phyloP scores from a whole-genome alignment of 1,284 basidiomycete species.

The Coniferiporia sulphurascens region DNA sequence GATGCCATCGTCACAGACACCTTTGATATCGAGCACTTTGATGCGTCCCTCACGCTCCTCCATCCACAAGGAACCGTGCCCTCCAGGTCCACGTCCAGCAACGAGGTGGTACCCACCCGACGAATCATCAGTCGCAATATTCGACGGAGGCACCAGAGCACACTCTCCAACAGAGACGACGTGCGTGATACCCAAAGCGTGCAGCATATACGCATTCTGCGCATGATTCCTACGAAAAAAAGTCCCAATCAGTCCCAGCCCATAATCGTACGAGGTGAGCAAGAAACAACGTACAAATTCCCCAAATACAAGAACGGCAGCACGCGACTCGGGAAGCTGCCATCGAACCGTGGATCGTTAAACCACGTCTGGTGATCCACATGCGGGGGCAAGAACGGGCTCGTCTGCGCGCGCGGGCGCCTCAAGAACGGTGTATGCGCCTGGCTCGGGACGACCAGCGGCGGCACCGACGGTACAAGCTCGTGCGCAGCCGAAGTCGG shows the following conservation, averaged over 20 bases:
- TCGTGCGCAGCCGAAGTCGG: constrained; percentile 11
- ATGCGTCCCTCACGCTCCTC: constrained; percentile 86
- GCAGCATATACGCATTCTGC: constrained; percentile 91
- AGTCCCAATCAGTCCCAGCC: not conserved
- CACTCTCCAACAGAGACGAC: constrained; percentile 97
- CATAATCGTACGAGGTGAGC: constrained; percentile 5
- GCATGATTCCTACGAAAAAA: constrained; percentile 72
- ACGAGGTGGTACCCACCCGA: constrained; percentile 35
- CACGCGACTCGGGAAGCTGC: constrained; percentile 92
- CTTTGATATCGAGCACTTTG: constrained; percentile 84
- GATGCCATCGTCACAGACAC: constrained; percentile 92
- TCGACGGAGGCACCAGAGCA: constrained; percentile 70
- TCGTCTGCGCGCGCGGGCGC: constrained; percentile 65
- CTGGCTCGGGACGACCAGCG: constrained; percentile 21
- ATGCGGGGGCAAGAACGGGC: constrained; percentile 57
- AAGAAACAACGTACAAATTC: constrained; percentile 65
- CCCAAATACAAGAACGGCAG: constrained; percentile 94
- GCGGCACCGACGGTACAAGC: constrained; percentile 13
- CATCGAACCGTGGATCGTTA: constrained; percentile 88
- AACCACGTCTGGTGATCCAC: constrained; percentile 86
- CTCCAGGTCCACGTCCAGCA: constrained; percentile 42
- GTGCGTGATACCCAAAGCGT: constrained; percentile 94
- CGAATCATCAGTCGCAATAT: constrained; percentile 24
- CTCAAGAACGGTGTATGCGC: constrained; percentile 25
- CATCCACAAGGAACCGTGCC: constrained; percentile 76